Percentiles rank a stretch among this genome's conserved stretches.
These are phyloP conservation scores for Ascochyta rabiei DNA, from an alignment of 2,329 filamentous ascomycete species.

Conservation along the genomic window DNA sequence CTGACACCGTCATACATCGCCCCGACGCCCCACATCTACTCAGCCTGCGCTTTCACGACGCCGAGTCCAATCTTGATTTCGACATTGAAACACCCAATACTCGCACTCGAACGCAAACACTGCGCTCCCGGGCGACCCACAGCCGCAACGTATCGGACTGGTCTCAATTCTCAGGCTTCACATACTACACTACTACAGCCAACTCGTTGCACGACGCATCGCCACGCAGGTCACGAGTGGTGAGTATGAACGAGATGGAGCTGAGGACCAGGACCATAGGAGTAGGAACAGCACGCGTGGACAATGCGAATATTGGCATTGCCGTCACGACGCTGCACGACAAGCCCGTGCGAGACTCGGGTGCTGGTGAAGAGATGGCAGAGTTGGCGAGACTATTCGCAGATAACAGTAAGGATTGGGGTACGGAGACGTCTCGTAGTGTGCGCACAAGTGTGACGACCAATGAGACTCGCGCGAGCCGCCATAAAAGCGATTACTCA, in stretches of 20 bases:
- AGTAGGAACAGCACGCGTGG: neutral
- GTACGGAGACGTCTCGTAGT: neutral
- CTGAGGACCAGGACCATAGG: neutral
- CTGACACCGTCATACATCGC: conserved; percentile 21
- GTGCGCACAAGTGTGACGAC: neutral
- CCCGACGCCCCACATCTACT: conserved; percentile 19
- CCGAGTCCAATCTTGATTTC: conserved; percentile 33
- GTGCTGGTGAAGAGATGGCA: conserved; percentile 5
- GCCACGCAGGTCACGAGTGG: neutral
- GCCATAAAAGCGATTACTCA: too few species aligned
- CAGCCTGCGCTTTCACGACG: conserved; percentile 31
- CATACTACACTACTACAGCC: conserved; percentile 14
- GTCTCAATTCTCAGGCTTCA: conserved; percentile 31
- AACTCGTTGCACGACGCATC: neutral
- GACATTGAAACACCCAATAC: conserved; percentile 28
- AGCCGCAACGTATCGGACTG: conserved; percentile 26
- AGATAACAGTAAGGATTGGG: conserved; percentile 1
- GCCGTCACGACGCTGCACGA: conserved; percentile 3
- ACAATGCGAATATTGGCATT: neutral
- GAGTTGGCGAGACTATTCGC: conserved; percentile 4
- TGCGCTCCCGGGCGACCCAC: conserved; percentile 12
- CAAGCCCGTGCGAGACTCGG: neutral
- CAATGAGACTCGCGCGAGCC: neutral
- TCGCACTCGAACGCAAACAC: conserved; percentile 20
- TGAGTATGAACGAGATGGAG: conserved; percentile 4